Evolutionary conservation across 768 basidiomycete species (phyloP).

Genomic region (Mycena metata): DNA sequence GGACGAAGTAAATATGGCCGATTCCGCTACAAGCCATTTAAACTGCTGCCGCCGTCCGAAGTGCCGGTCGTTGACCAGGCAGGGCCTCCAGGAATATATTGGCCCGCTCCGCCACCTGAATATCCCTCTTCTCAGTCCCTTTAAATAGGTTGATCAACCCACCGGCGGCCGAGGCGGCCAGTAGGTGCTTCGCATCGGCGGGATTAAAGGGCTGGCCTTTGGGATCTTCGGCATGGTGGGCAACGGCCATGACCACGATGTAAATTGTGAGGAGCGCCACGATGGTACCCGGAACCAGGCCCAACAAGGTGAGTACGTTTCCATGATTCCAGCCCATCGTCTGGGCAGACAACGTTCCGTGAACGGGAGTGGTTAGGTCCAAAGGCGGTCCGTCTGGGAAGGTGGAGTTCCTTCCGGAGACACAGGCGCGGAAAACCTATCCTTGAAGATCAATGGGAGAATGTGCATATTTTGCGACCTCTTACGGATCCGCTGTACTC

Average conservation of each 20-base stretch:
- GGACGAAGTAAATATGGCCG: too few relatives aligned
- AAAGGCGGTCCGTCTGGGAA: neutral
- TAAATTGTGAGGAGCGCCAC: conserved; percentile 5
- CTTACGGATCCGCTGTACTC: conserved; percentile 17
- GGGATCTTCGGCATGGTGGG: neutral
- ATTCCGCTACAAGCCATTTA: too few relatives aligned
- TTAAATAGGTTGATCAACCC: conserved; percentile 3
- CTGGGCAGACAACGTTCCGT: neutral
- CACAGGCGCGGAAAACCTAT: conserved; percentile 12
- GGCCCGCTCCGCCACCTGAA: neutral
- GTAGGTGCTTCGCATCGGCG: neutral
- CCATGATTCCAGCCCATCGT: conserved; percentile 1
- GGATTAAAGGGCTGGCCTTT: conserved; percentile 1
- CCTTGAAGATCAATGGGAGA: neutral
- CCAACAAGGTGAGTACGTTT: neutral
- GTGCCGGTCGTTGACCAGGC: neutral
- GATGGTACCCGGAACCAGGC: conserved; percentile 1
- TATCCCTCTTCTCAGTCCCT: neutral
- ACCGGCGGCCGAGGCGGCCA: conserved; percentile 5
- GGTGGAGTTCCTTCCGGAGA: neutral
- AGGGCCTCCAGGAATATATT: neutral
- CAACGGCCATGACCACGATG: neutral
- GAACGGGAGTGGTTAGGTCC: neutral
- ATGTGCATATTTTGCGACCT: neutral
- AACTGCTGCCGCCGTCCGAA: neutral